Conservation (phyloP, 148 eudicot species). For the Selenicereus undatus region DNA sequence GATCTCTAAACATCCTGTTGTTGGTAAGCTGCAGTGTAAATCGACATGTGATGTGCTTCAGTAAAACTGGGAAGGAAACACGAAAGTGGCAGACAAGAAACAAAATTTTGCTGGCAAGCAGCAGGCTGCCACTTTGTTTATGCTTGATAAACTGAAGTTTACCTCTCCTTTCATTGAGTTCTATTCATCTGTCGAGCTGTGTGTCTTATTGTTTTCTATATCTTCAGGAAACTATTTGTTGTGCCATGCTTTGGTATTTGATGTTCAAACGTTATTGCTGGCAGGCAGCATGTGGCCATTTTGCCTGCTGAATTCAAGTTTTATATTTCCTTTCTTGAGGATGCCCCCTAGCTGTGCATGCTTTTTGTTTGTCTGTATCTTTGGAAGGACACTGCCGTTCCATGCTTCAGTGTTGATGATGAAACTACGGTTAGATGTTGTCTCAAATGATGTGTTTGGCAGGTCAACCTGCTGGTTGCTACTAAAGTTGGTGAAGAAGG, state of each 20-base stretch:
- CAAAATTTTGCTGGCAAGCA: background rate
- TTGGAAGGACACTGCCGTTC: background rate
- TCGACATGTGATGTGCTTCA: background rate
- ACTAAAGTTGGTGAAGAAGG: slow-evolving; percentile 99
- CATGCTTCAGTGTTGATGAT: background rate
- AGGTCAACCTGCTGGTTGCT: slow-evolving; percentile 91
- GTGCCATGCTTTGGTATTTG: background rate
- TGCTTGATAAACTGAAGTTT: background rate
- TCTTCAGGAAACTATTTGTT: background rate
- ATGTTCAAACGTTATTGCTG: background rate
- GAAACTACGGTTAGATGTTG: background rate
- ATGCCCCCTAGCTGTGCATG: background rate
- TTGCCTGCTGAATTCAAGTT: background rate
- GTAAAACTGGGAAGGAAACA: background rate
- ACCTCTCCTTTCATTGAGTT: background rate
- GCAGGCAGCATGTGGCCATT: background rate
- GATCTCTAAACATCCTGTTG: background rate
- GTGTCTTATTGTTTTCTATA: background rate
- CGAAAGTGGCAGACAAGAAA: background rate
- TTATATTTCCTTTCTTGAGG: background rate
- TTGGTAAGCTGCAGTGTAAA: background rate
- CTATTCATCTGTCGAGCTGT: background rate
- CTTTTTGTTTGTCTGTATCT: background rate
- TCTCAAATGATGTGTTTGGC: slow-evolving; percentile 32
- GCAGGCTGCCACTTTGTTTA: background rate